These are phyloP conservation scores for Cercospora janseana DNA, from an alignment of 2,329 filamentous ascomycete genomes.

Conservation along the genomic window DNA sequence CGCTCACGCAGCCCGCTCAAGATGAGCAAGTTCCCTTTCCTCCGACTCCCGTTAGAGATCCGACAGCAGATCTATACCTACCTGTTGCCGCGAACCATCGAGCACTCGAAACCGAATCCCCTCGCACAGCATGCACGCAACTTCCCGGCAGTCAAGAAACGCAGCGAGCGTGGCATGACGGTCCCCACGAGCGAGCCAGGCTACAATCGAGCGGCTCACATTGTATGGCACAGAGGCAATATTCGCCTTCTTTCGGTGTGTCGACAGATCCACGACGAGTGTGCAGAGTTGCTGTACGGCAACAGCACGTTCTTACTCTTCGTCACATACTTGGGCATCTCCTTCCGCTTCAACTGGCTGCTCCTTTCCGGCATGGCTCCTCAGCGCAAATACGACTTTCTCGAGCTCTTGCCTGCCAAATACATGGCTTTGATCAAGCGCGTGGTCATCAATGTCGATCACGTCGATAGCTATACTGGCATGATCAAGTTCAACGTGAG, in stretches of 20 bases:
- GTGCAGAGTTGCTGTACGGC: slow-evolving; percentile 48
- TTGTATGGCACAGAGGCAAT: slow-evolving; percentile 46
- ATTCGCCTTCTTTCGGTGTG: slow-evolving; percentile 42
- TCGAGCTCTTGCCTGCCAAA: slow-evolving; percentile 43
- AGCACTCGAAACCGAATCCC: slow-evolving; percentile 27
- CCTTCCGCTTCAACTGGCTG: slow-evolving; percentile 47
- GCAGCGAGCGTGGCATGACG: slow-evolving; percentile 29
- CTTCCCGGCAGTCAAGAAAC: slow-evolving; percentile 35
- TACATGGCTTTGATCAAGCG: slow-evolving; percentile 45
- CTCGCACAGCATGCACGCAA: slow-evolving; percentile 33
- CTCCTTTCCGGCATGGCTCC: slow-evolving; percentile 44
- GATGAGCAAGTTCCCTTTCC: slow-evolving; percentile 35
- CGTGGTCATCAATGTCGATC: slow-evolving; percentile 47
- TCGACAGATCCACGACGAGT: slow-evolving; percentile 47
- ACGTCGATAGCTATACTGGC: slow-evolving; percentile 50
- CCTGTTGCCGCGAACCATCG: slow-evolving; percentile 44
- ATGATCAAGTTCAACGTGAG: slow-evolving; percentile 54
- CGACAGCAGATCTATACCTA: slow-evolving; percentile 44
- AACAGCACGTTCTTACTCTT: slow-evolving; percentile 48
- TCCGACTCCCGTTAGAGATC: slow-evolving; percentile 46
- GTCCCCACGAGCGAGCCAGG: slow-evolving; percentile 18
- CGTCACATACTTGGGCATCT: slow-evolving; percentile 45
- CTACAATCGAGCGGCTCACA: slow-evolving; percentile 13
- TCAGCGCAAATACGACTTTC: slow-evolving; percentile 41
- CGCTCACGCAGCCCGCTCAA: slow-evolving; percentile 35